Conservation (phyloP, 768 basidiomycete species). For the Dentipellis fragilis region DNA sequence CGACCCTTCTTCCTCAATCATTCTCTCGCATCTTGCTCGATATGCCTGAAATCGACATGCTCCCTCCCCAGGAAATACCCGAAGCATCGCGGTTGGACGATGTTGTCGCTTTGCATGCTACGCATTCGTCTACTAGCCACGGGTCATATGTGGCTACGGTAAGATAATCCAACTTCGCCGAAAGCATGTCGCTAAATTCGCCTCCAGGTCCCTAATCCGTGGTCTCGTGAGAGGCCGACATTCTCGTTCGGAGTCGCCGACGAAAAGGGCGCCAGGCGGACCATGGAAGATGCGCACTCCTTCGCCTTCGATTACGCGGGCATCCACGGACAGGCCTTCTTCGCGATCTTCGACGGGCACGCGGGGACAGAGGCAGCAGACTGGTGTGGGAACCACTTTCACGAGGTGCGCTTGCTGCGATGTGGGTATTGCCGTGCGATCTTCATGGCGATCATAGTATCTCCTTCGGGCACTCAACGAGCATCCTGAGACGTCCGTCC, state of each 20-base stretch:
- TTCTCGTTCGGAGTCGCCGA: constrained; percentile 55
- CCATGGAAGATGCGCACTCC: constrained; percentile 97
- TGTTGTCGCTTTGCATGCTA: constrained; percentile 1
- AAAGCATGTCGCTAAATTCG: constrained; percentile 1
- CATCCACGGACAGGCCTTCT: constrained; percentile 92
- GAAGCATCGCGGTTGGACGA: background rate
- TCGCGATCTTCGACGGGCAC: constrained; percentile 97
- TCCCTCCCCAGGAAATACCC: no score
- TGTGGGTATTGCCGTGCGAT: background rate
- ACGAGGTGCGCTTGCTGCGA: constrained; percentile 47
- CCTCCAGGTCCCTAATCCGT: constrained; percentile 60
- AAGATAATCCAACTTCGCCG: background rate
- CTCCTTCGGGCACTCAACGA: constrained; percentile 62
- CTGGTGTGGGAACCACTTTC: constrained; percentile 96
- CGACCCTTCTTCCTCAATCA: background rate
- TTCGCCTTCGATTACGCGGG: constrained; percentile 92
- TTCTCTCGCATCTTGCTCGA: no score
- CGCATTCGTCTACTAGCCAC: background rate
- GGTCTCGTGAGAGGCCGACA: constrained; percentile 50
- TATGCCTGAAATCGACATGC: no score
- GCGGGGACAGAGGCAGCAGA: constrained; percentile 98
- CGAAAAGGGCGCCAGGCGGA: constrained; percentile 82
- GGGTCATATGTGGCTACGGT: constrained; percentile 13
- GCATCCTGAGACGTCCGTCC: constrained; percentile 51
- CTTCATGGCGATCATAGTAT: constrained; percentile 27